Evolutionary conservation across 768 basidiomycete species (phyloP).

Genomic region (Pholiota molesta): DNA sequence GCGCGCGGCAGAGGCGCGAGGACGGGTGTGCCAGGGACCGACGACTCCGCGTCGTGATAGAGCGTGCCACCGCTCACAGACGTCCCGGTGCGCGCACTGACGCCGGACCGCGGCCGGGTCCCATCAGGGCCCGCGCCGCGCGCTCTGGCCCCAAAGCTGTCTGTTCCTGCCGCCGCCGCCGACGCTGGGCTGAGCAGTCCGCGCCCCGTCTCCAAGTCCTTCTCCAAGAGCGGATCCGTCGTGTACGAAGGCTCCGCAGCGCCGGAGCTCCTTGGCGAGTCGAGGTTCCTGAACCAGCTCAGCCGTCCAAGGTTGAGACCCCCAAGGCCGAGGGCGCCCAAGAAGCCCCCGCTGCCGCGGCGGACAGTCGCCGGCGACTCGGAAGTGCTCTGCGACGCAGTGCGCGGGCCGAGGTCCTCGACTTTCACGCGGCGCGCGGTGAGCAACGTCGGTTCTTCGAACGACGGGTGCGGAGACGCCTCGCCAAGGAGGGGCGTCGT

Average conservation of each 20-base stretch:
- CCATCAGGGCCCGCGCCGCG: slow-evolving; percentile 41
- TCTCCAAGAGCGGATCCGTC: slow-evolving; percentile 35
- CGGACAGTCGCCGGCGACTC: slow-evolving; percentile 11
- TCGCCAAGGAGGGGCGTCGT: slow-evolving; percentile 22
- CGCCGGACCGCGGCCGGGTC: slow-evolving; percentile 57
- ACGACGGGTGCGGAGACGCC: slow-evolving; percentile 30
- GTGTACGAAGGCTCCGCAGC: slow-evolving; percentile 24
- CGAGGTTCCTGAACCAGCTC: slow-evolving; percentile 59
- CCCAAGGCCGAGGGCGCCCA: slow-evolving; percentile 47
- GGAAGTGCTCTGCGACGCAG: slow-evolving; percentile 20
- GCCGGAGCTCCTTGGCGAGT: slow-evolving; percentile 26
- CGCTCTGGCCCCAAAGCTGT: slow-evolving; percentile 25
- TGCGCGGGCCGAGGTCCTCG: slow-evolving; percentile 37
- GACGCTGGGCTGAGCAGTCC: slow-evolving; percentile 33
- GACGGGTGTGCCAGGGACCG: slow-evolving; percentile 44
- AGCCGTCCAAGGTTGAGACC: slow-evolving; percentile 50
- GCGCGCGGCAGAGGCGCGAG: slow-evolving; percentile 49
- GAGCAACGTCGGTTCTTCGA: slow-evolving; percentile 49
- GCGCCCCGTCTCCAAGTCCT: slow-evolving; percentile 50
- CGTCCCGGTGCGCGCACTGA: slow-evolving; percentile 55
- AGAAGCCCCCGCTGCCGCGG: slow-evolving; percentile 25
- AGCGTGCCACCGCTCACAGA: slow-evolving; percentile 51
- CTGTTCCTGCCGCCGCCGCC: slow-evolving; percentile 23
- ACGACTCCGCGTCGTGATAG: slow-evolving; percentile 66
- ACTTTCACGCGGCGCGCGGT: slow-evolving; percentile 55